Conservation (phyloP, 2,329 filamentous ascomycete genomes). For the Penicillium crustosum region DNA sequence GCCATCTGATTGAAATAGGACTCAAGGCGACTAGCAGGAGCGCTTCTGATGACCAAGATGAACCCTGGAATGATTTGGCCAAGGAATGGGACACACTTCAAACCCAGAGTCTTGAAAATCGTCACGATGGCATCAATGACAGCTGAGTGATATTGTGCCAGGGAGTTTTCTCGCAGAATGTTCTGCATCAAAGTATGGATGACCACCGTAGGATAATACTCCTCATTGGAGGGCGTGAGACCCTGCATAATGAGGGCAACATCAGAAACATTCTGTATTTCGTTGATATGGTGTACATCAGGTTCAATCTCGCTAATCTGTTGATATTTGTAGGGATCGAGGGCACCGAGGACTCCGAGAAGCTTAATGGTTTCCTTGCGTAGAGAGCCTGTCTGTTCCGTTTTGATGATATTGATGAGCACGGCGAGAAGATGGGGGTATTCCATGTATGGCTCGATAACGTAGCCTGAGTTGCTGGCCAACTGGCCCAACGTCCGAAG, state of each 20-base stretch:
- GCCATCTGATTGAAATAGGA: constrained; percentile 98
- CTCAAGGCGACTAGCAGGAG: constrained; percentile 75
- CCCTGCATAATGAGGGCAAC: constrained; percentile 98
- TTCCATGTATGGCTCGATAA: constrained; percentile 92
- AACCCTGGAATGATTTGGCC: constrained; percentile 94
- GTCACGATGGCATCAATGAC: constrained; percentile 99
- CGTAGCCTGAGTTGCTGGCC: constrained; percentile 94
- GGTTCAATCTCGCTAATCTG: constrained; percentile 88
- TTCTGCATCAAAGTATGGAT: constrained; percentile 88
- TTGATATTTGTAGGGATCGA: constrained; percentile 94
- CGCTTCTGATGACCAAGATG: constrained; percentile 80
- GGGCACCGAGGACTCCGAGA: constrained; percentile 88
- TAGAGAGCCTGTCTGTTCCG: constrained; percentile 81
- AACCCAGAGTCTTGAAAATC: constrained; percentile 91
- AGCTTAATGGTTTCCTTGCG: constrained; percentile 94
- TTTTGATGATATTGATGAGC: constrained; percentile 89
- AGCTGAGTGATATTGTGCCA: constrained; percentile 85
- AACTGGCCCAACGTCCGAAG: constrained; percentile 87
- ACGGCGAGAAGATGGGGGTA: constrained; percentile 93
- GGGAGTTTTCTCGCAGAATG: constrained; percentile 85
- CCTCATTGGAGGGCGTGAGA: constrained; percentile 91
- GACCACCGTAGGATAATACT: constrained; percentile 97
- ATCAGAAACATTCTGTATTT: constrained; percentile 74
- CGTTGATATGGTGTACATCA: constrained; percentile 70
- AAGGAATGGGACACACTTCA: constrained; percentile 95